A percentile compares a stretch with the other conserved stretches of the same genome.
Evolutionary conservation across 768 basidiomycete species (phyloP).

Genomic region (Mycena latifolia): DNA sequence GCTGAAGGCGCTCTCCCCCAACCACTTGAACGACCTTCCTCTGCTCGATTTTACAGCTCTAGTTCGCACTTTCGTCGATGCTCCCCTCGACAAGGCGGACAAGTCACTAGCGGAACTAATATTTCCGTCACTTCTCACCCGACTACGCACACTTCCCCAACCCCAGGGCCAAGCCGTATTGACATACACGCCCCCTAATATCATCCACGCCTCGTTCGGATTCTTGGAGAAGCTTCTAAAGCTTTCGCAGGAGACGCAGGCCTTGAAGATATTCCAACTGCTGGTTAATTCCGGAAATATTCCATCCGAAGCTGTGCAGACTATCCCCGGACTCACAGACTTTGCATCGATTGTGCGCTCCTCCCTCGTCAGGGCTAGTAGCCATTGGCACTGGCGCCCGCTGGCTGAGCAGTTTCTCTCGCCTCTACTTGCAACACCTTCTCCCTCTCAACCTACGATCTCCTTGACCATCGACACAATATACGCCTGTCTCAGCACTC

Average conservation of each 20-base stretch:
- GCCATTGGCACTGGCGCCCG: slow-evolving; percentile 66
- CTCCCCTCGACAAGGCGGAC: slow-evolving; percentile 34
- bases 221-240: slow-evolving; percentile 57
- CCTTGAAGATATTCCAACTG: slow-evolving; percentile 61
- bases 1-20: slow-evolving; percentile 34
- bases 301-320: slow-evolving; percentile 59
- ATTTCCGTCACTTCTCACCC: slow-evolving; percentile 46
- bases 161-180: slow-evolving; percentile 46
- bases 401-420: slow-evolving; percentile 56
- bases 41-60: slow-evolving; percentile 21
- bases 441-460: slow-evolving; percentile 41
- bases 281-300: slow-evolving; percentile 60
- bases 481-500: slow-evolving; percentile 53
- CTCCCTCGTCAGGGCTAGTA: slow-evolving; percentile 63
- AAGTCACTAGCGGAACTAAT: slow-evolving; percentile 41
- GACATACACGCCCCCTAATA: slow-evolving; percentile 52
- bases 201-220: slow-evolving; percentile 55
- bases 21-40: slow-evolving; percentile 19
- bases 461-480: slow-evolving; percentile 59
- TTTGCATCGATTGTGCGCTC: slow-evolving; percentile 62
- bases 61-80: slow-evolving; percentile 37
- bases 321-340: slow-evolving; percentile 51
- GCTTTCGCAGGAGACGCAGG: slow-evolving; percentile 47
- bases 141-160: slow-evolving; percentile 38
- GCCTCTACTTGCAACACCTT: slow-evolving; percentile 38